phyloP scores from a whole-genome alignment of 139 green algal species.

The Bryopsis sp. region DNA sequence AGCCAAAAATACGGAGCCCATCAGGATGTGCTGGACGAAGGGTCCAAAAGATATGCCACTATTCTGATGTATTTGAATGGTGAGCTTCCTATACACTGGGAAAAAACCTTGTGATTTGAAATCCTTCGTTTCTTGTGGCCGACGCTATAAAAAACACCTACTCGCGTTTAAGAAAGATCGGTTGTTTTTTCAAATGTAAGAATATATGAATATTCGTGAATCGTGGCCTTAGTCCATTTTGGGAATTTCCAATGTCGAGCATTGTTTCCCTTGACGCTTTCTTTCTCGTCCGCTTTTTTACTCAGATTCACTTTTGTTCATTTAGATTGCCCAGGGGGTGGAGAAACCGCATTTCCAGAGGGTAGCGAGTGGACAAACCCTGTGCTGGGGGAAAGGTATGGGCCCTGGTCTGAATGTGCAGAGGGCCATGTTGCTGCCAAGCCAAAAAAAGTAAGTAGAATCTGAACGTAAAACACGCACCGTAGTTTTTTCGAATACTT shows the following conservation, averaged over 20 bases:
- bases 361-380: conserved; percentile 27
- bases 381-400: conserved; percentile 19
- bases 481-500: no score
- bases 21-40: conserved; percentile 57
- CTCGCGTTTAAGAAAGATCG: no score
- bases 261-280: no score
- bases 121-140: not conserved
- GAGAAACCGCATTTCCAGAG: conserved; percentile 48
- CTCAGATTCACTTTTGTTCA: not conserved
- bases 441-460: conserved; percentile 24
- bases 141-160: not conserved
- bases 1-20: conserved; percentile 81
- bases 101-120: not conserved
- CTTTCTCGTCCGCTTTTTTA: not conserved
- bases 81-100: conserved; percentile 20
- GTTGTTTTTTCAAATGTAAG: no score
- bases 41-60: conserved; percentile 46
- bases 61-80: conserved; percentile 68
- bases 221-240: no score
- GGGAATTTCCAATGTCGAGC: no score
- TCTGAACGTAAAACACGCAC: no score
- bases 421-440: conserved; percentile 29
- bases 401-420: conserved; percentile 33
- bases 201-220: no score
- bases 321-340: conserved; percentile 36